Base-by-base conservation (phyloP, 192 early-diverging fungal species). In the Umbelopsis ramanniana region DNA sequence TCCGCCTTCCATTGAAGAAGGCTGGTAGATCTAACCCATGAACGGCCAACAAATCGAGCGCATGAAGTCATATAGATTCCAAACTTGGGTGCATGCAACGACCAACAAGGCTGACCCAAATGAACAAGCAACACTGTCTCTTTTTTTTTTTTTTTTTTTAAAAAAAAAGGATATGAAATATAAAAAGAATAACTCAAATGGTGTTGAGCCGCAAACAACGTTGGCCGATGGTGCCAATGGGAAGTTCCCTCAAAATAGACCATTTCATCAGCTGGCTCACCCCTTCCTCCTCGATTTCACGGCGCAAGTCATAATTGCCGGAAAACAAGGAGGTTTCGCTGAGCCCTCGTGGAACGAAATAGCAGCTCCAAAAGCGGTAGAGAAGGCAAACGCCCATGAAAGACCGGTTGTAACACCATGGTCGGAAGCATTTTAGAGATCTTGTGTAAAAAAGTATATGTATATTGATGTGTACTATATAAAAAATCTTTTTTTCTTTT, bases 391-490 rank as follows among this genome's bases (percentile, higher is more conserved):
- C 48, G 48, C 48, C 48, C 48, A 50, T 21, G 48, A 48, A 48
- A 12, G 15, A 48, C 19, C 11, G 19, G 6, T 15, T 0, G 48
- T 50, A 50, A 50, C 48, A 50, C 48, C 15, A 50, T 50, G 2
- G 6, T 50, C 48, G 48, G 48, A 21, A 50, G 48, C 48, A 19
- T 43, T 15, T 29, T 35, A 63, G 17, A 38, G 23, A 37, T 19
- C 33, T 63, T 35, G 57, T 63, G 17, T 11, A 19, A 33, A 33
- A 57, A 35, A 37, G 57, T 14, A 19, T 37, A 26, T 21, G 26
- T 37, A 37, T 63, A 37, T 29, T 63, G 19, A 63, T 63, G 57
- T 63, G 26, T 63, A 29, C 26, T 63, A 63, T 63, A 63, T 63
- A n/a, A 26, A 50, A 50, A 6, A n/a, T 21, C 12, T 37, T 63